phyloP scores from a whole-genome alignment of 176 grass and related monocot genomes.

The Elymus sibiricus region DNA sequence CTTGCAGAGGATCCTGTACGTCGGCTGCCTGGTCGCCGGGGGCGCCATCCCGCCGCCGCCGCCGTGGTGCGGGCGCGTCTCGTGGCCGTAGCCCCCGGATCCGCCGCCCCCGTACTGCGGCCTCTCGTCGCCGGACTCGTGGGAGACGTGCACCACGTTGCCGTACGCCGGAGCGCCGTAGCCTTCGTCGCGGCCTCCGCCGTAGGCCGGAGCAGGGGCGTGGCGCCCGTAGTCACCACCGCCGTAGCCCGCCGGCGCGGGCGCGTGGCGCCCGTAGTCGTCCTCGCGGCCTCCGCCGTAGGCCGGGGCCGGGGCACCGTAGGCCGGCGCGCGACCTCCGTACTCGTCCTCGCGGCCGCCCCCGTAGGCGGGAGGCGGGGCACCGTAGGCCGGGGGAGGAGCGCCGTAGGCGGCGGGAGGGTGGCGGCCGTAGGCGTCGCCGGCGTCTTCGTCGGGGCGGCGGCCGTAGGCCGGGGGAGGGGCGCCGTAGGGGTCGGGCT shows the following conservation, averaged over 20 bases:
- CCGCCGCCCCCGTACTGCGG: conserved; percentile 25
- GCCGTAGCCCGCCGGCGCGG: conserved; percentile 2
- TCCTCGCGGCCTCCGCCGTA: not conserved
- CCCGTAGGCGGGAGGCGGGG: not conserved
- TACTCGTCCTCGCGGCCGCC: not conserved
- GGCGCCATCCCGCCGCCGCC: not conserved
- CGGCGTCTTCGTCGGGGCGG: not conserved
- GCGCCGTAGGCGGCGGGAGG: not conserved
- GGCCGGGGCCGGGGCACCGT: not conserved
- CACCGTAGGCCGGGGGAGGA: not conserved
- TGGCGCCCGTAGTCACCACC: not conserved
- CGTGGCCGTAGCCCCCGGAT: conserved; percentile 18
- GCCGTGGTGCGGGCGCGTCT: conserved; percentile 30
- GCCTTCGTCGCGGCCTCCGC: not conserved
- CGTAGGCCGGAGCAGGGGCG: conserved; percentile 8
- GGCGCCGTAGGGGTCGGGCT: not conserved
- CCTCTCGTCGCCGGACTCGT: conserved; percentile 12
- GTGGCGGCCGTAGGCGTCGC: not conserved
- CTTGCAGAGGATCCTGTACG: conserved; percentile 56
- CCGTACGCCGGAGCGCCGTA: conserved; percentile 13
- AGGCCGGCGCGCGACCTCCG: not conserved
- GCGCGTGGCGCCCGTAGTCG: conserved; percentile 4
- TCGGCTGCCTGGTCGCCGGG: conserved; percentile 34
- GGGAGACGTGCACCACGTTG: conserved; percentile 32
- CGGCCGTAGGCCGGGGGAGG: not conserved